Conservation (phyloP, 2,329 filamentous ascomycete species). For the Teratosphaeria zuluensis region DNA sequence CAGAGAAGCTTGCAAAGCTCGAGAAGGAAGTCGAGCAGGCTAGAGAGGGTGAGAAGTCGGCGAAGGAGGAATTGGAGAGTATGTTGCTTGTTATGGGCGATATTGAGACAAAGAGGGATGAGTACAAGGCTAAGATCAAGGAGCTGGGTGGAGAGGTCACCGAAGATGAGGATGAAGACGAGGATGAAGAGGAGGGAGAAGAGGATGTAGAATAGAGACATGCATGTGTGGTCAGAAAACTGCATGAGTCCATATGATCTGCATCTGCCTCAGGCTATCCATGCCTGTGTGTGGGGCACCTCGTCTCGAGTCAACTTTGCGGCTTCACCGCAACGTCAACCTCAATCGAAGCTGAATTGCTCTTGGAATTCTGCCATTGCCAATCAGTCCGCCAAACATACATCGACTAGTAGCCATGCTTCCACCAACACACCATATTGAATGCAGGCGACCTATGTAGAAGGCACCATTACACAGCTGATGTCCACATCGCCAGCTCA, state of each 20-base stretch:
- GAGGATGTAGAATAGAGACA: constrained; percentile 4
- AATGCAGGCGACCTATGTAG: too few species aligned
- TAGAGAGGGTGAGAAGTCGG: constrained; percentile 29
- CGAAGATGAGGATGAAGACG: constrained; percentile 22
- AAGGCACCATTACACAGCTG: too few species aligned
- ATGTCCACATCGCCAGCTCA: too few species aligned
- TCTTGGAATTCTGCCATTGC: neutral
- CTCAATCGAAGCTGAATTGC: neutral
- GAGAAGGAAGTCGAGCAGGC: constrained; percentile 6
- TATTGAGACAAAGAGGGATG: constrained; percentile 34
- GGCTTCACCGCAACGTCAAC: neutral
- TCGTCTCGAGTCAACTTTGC: neutral
- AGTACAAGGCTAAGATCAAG: constrained; percentile 17
- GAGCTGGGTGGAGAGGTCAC: constrained; percentile 21
- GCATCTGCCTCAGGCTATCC: neutral
- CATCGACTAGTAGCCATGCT: too few species aligned
- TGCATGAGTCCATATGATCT: neutral
- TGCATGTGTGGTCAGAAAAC: neutral
- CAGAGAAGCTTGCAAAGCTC: constrained; percentile 5
- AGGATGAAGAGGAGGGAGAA: constrained; percentile 17
- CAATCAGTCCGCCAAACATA: too few species aligned
- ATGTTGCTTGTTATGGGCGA: constrained; percentile 40
- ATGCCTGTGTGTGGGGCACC: neutral
- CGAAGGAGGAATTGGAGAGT: constrained; percentile 39
- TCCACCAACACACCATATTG: too few species aligned